Evolutionary conservation across 768 basidiomycete species (phyloP).

Genomic region (Pleurotus tuoliensis): DNA sequence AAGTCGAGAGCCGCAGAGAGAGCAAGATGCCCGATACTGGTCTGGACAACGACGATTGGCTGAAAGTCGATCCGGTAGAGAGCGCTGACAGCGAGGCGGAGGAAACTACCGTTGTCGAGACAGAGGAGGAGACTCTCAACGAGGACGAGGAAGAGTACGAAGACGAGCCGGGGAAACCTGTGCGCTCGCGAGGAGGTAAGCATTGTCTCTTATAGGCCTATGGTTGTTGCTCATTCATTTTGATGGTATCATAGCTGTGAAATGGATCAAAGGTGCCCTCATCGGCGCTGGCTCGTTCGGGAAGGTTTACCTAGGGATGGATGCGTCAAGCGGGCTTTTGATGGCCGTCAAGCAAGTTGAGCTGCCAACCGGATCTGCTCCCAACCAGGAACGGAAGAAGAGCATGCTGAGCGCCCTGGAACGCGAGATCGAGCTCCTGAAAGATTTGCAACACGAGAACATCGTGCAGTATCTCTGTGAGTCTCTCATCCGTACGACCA

Average conservation of each 20-base stretch:
- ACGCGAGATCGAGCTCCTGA: constrained; percentile 90
- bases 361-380: constrained; percentile 75
- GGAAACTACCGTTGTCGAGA: constrained; percentile 29
- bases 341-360: constrained; percentile 99
- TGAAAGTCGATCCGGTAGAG: constrained; percentile 58
- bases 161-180: constrained; percentile 48
- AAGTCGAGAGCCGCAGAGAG: constrained; percentile 73
- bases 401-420: constrained; percentile 90
- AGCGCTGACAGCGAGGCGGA: constrained; percentile 31
- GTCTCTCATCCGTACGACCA: constrained; percentile 24
- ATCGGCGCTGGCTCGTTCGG: constrained; percentile 95
- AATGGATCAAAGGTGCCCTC: constrained; percentile 96
- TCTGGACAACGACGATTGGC: constrained; percentile 67
- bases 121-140: constrained; percentile 36
- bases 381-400: constrained; percentile 90
- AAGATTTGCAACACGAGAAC: constrained; percentile 89
- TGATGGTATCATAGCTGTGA: constrained; percentile 52
- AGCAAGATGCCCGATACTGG: constrained; percentile 44
- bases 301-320: constrained; percentile 94
- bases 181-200: constrained; percentile 51
- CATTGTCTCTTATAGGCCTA: not conserved
- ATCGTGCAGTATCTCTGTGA: constrained; percentile 97
- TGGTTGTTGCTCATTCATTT: constrained; percentile 1
- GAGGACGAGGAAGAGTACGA: constrained; percentile 45
- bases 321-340: constrained; percentile 80